phyloP scores from a whole-genome alignment of 352 stramenopile genomes.

The Blastocystis sp. region DNA sequence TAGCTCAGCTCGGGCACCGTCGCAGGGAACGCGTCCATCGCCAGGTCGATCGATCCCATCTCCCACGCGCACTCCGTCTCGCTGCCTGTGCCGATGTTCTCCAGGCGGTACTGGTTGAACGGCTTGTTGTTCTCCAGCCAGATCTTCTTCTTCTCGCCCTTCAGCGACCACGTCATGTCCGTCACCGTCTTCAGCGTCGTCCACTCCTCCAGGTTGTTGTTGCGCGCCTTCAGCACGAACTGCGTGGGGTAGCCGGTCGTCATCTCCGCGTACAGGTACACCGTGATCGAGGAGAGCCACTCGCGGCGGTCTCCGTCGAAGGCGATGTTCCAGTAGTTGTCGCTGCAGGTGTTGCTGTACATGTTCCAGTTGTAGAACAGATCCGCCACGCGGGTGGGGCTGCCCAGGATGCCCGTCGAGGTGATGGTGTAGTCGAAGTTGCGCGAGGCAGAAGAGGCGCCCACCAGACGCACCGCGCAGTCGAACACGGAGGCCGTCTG shows the following conservation, averaged over 20 bases:
- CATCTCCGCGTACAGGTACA: neutral
- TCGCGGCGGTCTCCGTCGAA: slow-evolving; percentile 4
- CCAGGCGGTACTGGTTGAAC: slow-evolving; percentile 33
- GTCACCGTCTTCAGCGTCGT: neutral
- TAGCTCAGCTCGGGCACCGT: neutral
- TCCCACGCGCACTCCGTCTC: neutral
- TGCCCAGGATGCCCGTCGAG: neutral
- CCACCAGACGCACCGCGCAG: slow-evolving; percentile 7
- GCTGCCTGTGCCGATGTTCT: neutral
- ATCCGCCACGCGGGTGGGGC: neutral
- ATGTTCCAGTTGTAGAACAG: neutral
- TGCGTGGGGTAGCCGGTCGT: neutral
- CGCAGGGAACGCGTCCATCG: neutral
- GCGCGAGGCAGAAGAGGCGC: neutral
- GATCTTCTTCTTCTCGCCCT: neutral
- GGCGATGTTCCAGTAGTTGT: neutral
- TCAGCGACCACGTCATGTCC: neutral
- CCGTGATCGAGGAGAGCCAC: neutral
- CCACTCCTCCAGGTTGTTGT: slow-evolving; percentile 6
- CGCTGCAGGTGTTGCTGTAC: neutral
- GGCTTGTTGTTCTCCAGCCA: neutral
- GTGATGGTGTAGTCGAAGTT: neutral
- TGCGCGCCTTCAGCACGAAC: slow-evolving; percentile 7
- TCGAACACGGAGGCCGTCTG: slow-evolving; percentile 7
- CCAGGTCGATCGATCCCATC: neutral